Base-by-base conservation (phyloP, 2,329 filamentous ascomycete genomes). In the Colletotrichum ledebouriae region DNA sequence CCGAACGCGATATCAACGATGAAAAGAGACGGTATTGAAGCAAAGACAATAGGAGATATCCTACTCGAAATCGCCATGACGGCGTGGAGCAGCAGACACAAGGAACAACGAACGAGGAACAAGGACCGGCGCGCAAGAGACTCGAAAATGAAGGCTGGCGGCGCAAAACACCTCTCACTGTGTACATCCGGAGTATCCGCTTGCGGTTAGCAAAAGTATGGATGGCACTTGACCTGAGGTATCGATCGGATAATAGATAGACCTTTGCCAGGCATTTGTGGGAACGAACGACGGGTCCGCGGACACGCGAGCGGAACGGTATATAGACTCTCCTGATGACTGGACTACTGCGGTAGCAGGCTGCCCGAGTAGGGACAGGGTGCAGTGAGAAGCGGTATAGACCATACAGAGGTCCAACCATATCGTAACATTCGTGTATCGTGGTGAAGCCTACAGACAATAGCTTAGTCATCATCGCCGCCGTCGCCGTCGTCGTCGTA, bases 241-340 rank as follows among this genome's bases (percentile, higher is more conserved):
- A 46, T n/a, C n/a, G n/a, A 7, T 39, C 50, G 50, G 50, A 55
- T 55, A 55, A 55, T 55, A 34, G 50, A 39, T 39, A 37, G 50
- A 15, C 47, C 47, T 33, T 33, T 33, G 12, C 20, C 22, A 7
- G 15, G 25, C 47, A 20, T 25, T 3, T 22, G 47, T 50, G 47
- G 47, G 47, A 29, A 60, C 58, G 44, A 60, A 60, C 58, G 44
- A 50, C 58, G 58, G 58, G 58, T 17, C 58, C 58, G 58, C 58
- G 58, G 58, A 39, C 22, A 13, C 34, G 58, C 56, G 41, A 47
- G 29, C 29, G 29, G 7, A 29, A 4, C 3, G 7, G 29, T 6
- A 6, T 29, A 2, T 29, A 29, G 29, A 29, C 25, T 29, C 25
- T 6, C 25, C 25, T 6, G 25, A 29, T 29, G 1, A 29, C 25